These are phyloP conservation scores for Camelina sativa DNA, from an alignment of 345 rosid species.

Conservation along the genomic window DNA sequence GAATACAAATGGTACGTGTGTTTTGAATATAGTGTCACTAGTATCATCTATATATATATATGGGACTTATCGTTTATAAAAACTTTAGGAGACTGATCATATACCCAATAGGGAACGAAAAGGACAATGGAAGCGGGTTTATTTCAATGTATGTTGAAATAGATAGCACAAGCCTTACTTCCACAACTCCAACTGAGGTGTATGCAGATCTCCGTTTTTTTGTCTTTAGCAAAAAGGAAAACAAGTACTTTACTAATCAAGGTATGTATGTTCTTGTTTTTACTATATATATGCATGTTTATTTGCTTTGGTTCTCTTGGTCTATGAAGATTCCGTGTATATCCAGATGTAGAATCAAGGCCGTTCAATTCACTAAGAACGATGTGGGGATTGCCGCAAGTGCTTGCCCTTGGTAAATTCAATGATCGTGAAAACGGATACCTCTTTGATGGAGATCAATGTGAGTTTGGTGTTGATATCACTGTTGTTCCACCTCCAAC, in stretches of 20 bases:
- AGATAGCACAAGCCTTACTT: not conserved
- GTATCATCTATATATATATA: not conserved
- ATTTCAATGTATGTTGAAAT: slow-evolving; percentile 32
- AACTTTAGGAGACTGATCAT: not conserved
- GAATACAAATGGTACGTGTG: slow-evolving; percentile 5
- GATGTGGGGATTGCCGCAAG: not conserved
- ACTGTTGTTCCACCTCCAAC: slow-evolving; percentile 1
- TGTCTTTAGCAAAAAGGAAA: slow-evolving; percentile 18
- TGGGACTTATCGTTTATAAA: not conserved
- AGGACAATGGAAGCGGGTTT: slow-evolving; percentile 2
- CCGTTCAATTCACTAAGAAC: slow-evolving; percentile 6
- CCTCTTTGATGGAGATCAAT: slow-evolving; percentile 19
- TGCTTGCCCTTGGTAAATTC: slow-evolving; percentile 14
- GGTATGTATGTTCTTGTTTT: not conserved
- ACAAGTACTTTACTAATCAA: slow-evolving; percentile 25
- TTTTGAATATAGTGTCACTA: not conserved
- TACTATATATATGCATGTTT: not conserved
- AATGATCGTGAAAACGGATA: slow-evolving; percentile 4
- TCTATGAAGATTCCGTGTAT: not conserved
- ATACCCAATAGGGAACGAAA: slow-evolving; percentile 13
- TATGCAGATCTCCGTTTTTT: slow-evolving; percentile 12
- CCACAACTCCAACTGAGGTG: not conserved
- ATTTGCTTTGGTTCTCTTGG: not conserved
- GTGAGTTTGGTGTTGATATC: slow-evolving; percentile 36
- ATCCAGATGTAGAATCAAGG: not conserved